Evolutionary conservation across 2,329 filamentous ascomycete species (phyloP).

Genomic region (Fusarium azukiicola): DNA sequence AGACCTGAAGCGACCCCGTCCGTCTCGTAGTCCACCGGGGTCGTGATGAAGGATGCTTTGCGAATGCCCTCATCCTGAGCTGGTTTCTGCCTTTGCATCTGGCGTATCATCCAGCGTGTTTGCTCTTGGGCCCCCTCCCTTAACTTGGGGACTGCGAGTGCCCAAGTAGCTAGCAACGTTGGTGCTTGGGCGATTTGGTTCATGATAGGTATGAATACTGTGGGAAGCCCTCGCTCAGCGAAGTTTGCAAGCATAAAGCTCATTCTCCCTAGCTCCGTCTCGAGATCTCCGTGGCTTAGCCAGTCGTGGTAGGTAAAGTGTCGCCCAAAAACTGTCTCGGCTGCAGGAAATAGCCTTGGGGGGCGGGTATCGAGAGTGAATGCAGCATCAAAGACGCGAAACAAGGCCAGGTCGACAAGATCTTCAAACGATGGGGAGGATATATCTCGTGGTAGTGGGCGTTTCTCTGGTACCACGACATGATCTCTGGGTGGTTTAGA

Average conservation of each 20-base stretch:
- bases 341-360: slow-evolving; percentile 10
- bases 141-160: background rate
- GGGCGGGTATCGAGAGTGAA: slow-evolving; percentile 1
- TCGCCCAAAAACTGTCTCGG: slow-evolving; percentile 1
- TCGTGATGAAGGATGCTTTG: background rate
- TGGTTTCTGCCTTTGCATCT: background rate
- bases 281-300: slow-evolving; percentile 3
- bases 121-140: background rate
- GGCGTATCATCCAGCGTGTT: background rate
- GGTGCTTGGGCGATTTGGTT: background rate
- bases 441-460: background rate
- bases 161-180: background rate
- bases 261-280: slow-evolving; percentile 20
- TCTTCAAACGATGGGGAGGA: slow-evolving; percentile 10
- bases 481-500: background rate
- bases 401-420: slow-evolving; percentile 17
- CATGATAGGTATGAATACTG: background rate
- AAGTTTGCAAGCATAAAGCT: slow-evolving; percentile 4
- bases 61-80: background rate
- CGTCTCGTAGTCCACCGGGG: slow-evolving; percentile 16
- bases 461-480: slow-evolving; percentile 8
- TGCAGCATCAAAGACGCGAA: slow-evolving; percentile 15
- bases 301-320: slow-evolving; percentile 16
- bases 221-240: slow-evolving; percentile 15
- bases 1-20: slow-evolving; percentile 4